Conservation (phyloP, 805 yeast genomes). For the Candida chauliodis region DNA sequence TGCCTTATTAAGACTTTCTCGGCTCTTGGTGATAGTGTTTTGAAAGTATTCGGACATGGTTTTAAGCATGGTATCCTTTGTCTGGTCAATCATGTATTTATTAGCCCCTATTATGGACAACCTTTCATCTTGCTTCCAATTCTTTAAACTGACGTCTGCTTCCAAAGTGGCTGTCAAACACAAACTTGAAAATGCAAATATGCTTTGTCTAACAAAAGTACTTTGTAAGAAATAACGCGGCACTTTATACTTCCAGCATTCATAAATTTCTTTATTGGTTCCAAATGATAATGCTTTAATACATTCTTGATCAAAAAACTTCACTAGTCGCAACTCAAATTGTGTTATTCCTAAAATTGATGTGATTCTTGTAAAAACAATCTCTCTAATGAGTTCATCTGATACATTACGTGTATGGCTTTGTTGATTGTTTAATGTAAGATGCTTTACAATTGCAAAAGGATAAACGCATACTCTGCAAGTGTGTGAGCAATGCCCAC, state of each 20-base stretch:
- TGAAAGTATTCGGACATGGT: constrained; percentile 1
- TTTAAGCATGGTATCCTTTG: background rate
- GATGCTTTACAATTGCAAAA: no score
- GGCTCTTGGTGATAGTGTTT: background rate
- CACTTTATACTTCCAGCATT: constrained; percentile 21
- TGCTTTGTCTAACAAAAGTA: constrained; percentile 21
- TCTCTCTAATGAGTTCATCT: constrained; percentile 3
- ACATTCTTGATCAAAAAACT: constrained; percentile 27
- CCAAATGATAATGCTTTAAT: constrained; percentile 23
- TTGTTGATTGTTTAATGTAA: no score
- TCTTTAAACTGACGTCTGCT: background rate
- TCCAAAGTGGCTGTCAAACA: constrained; percentile 1
- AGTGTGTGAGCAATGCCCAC: constrained; percentile 25
- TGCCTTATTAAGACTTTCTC: background rate
- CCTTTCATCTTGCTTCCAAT: background rate
- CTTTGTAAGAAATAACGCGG: constrained; percentile 22
- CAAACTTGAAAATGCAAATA: constrained; percentile 20
- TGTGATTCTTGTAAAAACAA: constrained; percentile 15
- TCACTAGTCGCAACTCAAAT: constrained; percentile 12
- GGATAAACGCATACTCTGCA: background rate
- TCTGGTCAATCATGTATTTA: background rate
- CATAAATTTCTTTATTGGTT: constrained; percentile 16
- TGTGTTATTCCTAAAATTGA: constrained; percentile 12
- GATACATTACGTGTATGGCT: no score
- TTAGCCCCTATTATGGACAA: constrained; percentile 2